These are phyloP conservation scores for Petunia axillaris DNA, from an alignment of 257 asterid genomes.

Conservation along the genomic window DNA sequence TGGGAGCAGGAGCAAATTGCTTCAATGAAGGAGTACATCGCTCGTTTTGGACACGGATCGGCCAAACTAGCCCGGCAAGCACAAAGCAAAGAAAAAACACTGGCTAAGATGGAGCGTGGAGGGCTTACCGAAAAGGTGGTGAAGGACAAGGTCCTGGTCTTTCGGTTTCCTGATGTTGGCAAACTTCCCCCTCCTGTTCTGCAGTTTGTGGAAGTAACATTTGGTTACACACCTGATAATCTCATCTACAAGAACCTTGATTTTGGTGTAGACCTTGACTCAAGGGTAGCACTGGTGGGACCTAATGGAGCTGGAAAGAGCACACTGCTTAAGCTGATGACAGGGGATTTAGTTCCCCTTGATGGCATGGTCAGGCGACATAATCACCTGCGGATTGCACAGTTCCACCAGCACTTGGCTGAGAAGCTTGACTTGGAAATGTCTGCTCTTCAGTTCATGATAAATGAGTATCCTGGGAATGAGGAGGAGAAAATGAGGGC, in stretches of 20 bases:
- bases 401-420: constrained; percentile 89
- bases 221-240: constrained; percentile 89
- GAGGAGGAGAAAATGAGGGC: constrained; percentile 97
- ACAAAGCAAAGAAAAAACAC: constrained; percentile 94
- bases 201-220: constrained; percentile 87
- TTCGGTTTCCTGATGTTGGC: constrained; percentile 84
- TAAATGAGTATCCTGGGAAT: constrained; percentile 82
- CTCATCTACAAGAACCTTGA: constrained; percentile 85
- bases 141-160: constrained; percentile 70
- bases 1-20: constrained; percentile 99
- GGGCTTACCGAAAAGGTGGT: constrained; percentile 91
- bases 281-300: constrained; percentile 93
- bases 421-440: constrained; percentile 88
- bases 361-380: constrained; percentile 99
- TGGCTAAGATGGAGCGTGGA: constrained; percentile 98
- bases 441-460: constrained; percentile 77
- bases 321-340: constrained; percentile 94
- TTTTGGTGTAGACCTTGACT: constrained; percentile 96
- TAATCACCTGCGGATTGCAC: constrained; percentile 88
- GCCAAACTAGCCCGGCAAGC: constrained; percentile 99
- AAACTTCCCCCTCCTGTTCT: constrained; percentile 98
- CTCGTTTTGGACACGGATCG: constrained; percentile 98
- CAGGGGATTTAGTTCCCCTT: constrained; percentile 78
- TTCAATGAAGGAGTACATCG: constrained; percentile 95
- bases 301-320: constrained; percentile 99